Evolutionary conservation across 768 basidiomycete genomes (phyloP).

Genomic region (Lactifluus subvellereus): DNA sequence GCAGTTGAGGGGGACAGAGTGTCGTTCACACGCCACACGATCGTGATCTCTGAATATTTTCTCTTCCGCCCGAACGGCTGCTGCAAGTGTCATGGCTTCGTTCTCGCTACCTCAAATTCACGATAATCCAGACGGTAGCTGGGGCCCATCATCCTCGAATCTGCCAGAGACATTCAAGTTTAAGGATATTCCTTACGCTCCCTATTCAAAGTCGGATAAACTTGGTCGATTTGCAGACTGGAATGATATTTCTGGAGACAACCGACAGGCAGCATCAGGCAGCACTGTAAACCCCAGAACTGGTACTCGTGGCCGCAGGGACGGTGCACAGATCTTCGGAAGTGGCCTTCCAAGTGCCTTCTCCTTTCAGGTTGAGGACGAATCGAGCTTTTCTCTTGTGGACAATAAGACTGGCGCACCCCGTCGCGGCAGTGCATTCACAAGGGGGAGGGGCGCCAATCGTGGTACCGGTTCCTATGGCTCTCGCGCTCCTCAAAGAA

Average conservation of each 20-base stretch:
- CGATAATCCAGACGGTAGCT: constrained; percentile 90
- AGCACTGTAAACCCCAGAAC: constrained; percentile 38
- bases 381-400: constrained; percentile 93
- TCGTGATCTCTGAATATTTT: constrained; percentile 2
- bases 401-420: constrained; percentile 75
- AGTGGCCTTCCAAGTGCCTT: constrained; percentile 88
- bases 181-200: constrained; percentile 98
- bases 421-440: constrained; percentile 62
- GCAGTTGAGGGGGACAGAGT: not conserved
- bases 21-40: constrained; percentile 22
- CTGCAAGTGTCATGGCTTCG: constrained; percentile 49
- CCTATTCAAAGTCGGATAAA: constrained; percentile 98
- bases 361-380: constrained; percentile 96
- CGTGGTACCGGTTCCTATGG: constrained; percentile 38
- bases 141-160: constrained; percentile 82
- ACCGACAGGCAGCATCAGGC: constrained; percentile 50
- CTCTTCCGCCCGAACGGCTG: not conserved
- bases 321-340: constrained; percentile 81
- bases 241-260: constrained; percentile 72
- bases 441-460: constrained; percentile 43
- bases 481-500: constrained; percentile 39
- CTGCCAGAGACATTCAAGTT: constrained; percentile 92
- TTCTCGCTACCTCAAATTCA: constrained; percentile 84
- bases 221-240: constrained; percentile 97
- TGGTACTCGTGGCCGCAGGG: constrained; percentile 54